These are phyloP conservation scores for Pythium plurisporium DNA, from an alignment of 352 stramenopile species.

Conservation along the genomic window DNA sequence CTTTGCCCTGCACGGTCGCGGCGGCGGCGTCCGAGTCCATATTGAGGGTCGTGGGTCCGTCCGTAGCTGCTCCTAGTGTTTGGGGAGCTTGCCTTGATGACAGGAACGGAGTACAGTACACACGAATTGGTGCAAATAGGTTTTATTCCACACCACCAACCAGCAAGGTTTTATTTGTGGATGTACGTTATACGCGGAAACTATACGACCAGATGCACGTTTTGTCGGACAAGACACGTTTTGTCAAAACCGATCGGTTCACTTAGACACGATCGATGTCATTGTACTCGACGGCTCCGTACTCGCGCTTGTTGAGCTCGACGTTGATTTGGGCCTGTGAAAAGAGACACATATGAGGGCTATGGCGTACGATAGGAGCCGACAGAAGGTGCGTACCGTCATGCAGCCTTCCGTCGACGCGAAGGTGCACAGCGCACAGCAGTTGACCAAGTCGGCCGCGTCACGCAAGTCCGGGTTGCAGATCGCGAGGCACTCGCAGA, in stretches of 20 bases:
- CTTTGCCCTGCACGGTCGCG: conserved; percentile 58
- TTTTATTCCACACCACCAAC: neutral
- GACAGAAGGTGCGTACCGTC: conserved; percentile 41
- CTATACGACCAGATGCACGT: conserved; percentile 1
- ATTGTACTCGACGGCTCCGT: conserved; percentile 35
- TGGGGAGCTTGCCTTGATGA: too few relatives aligned
- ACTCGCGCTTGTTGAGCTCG: conserved; percentile 87
- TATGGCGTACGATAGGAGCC: neutral
- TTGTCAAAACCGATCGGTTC: neutral
- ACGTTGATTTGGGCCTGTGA: conserved; percentile 83
- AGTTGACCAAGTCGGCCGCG: conserved; percentile 77
- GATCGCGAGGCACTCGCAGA: conserved; percentile 77
- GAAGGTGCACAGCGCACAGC: conserved; percentile 91
- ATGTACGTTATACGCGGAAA: neutral
- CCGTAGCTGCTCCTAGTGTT: neutral
- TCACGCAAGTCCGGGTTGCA: conserved; percentile 65
- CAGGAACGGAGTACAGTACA: too few relatives aligned
- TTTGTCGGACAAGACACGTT: neutral
- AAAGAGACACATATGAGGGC: neutral
- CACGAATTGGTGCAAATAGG: too few relatives aligned
- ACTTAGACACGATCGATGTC: conserved; percentile 58
- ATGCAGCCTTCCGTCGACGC: conserved; percentile 90
- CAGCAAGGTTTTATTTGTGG: neutral
- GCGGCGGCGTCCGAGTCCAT: conserved; percentile 17
- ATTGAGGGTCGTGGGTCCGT: neutral